These are phyloP conservation scores for Heritiera fomes DNA, from an alignment of 345 rosid genomes.

Conservation along the genomic window DNA sequence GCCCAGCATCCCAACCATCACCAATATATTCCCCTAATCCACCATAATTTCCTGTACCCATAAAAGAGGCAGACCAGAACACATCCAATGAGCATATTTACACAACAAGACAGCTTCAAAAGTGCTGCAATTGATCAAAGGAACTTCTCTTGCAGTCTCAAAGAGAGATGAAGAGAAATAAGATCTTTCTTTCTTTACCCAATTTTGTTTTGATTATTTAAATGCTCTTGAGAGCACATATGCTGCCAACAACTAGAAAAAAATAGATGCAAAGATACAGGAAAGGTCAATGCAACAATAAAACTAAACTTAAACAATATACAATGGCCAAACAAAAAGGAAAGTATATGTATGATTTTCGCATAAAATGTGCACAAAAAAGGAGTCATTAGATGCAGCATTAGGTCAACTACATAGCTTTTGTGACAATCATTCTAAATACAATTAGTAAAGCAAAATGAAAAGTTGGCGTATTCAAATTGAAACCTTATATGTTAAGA, in stretches of 20 bases:
- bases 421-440: slow-evolving; percentile 2
- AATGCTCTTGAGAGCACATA: not conserved
- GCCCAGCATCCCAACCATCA: slow-evolving; percentile 36
- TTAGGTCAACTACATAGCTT: slow-evolving; percentile 1
- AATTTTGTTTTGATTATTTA: not conserved
- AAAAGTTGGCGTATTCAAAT: not conserved
- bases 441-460: not conserved
- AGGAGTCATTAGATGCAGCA: not conserved
- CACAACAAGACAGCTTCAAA: not conserved
- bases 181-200: not conserved
- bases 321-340: not conserved
- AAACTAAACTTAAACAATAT: not conserved
- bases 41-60: slow-evolving; percentile 25
- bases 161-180: not conserved
- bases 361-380: not conserved
- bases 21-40: slow-evolving; percentile 27
- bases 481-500: not conserved
- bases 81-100: slow-evolving; percentile 1
- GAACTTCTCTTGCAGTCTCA: not conserved
- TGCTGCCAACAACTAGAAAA: not conserved
- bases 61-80: slow-evolving; percentile 7
- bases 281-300: not conserved
- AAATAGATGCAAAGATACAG: not conserved
- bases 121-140: not conserved
- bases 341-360: not conserved